Conservation (phyloP, 73 alveolate species). For the Paramecium sonneborni region DNA sequence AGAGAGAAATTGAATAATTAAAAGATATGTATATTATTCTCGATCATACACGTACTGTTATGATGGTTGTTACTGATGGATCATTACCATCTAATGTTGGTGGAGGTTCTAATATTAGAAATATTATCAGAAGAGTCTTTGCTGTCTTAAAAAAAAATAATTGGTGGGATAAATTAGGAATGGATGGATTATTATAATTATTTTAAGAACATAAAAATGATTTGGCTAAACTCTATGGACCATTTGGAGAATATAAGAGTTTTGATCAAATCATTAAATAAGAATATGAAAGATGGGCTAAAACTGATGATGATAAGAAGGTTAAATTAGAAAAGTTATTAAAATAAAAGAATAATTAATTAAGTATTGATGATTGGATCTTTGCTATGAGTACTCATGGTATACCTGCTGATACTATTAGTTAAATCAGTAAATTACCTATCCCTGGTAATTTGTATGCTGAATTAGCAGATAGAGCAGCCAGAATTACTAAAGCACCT, state of each 20-base stretch:
- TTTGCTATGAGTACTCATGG: conserved; percentile 97
- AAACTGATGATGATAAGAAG: conserved; percentile 94
- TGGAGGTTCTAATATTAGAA: conserved; percentile 99
- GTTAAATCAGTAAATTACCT: conserved; percentile 84
- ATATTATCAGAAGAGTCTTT: conserved; percentile 96
- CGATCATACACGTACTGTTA: conserved; percentile 96
- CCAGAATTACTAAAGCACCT: conserved; percentile 93
- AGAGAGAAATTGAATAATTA: conserved; percentile 87
- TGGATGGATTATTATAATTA: conserved; percentile 90
- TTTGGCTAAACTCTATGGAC: conserved; percentile 92
- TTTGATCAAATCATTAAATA: conserved; percentile 88
- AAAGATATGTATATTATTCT: conserved; percentile 94
- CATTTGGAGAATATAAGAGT: conserved; percentile 92
- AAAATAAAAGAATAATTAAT: conserved; percentile 82
- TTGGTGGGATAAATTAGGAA: conserved; percentile 94
- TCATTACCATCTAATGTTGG: conserved; percentile 97
- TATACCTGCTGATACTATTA: conserved; percentile 96
- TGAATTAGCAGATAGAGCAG: conserved; percentile 92
- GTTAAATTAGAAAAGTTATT: conserved; percentile 88
- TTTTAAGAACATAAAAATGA: conserved; percentile 91
- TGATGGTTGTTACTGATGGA: conserved; percentile 96
- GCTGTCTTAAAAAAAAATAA: conserved; percentile 91
- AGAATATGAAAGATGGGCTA: conserved; percentile 96
- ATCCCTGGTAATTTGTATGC: conserved; percentile 94
- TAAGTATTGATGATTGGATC: conserved; percentile 97